Evolutionary conservation across 371 early-diverging fungal species (phyloP).

Genomic region (Actinomortierella ambigua): DNA sequence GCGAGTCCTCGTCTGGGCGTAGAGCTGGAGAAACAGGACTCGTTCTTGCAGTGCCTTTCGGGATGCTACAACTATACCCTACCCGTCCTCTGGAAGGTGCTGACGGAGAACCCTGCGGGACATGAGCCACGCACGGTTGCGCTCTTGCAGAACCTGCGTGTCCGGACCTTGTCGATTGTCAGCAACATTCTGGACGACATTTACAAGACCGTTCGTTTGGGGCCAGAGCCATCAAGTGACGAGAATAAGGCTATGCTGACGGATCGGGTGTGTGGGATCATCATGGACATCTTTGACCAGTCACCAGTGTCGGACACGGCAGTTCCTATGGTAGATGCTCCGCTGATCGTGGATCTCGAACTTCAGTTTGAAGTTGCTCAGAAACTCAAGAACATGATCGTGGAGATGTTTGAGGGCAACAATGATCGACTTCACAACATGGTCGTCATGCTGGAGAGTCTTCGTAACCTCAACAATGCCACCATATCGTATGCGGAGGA

Average conservation of each 20-base stretch:
- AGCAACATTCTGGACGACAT: slow-evolving; percentile 35
- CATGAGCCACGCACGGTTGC: slow-evolving; percentile 8
- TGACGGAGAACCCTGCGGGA: slow-evolving; percentile 11
- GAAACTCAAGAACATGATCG: slow-evolving; percentile 56
- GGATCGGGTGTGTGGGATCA: slow-evolving; percentile 46
- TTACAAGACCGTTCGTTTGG: slow-evolving; percentile 9
- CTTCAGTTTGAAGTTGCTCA: slow-evolving; percentile 65
- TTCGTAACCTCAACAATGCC: slow-evolving; percentile 59
- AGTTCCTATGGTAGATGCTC: slow-evolving; percentile 63
- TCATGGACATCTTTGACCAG: slow-evolving; percentile 54
- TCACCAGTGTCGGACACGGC: slow-evolving; percentile 48
- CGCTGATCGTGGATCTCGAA: slow-evolving; percentile 83
- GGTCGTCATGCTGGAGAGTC: slow-evolving; percentile 70
- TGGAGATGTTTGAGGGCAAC: slow-evolving; percentile 50
- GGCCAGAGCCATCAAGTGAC: neutral
- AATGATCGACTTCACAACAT: slow-evolving; percentile 74
- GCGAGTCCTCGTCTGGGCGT: slow-evolving; percentile 15
- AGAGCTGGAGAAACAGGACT: slow-evolving; percentile 20
- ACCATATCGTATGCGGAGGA: slow-evolving; percentile 38
- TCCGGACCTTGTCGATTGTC: slow-evolving; percentile 32
- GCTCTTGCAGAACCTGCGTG: slow-evolving; percentile 14
- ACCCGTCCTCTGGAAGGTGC: slow-evolving; percentile 21
- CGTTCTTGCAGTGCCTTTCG: slow-evolving; percentile 25
- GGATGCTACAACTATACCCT: slow-evolving; percentile 46
- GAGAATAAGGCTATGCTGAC: slow-evolving; percentile 24